These are phyloP conservation scores for Zygosaccharomyces bisporus DNA, from an alignment of 805 yeast genomes.

Conservation along the genomic window DNA sequence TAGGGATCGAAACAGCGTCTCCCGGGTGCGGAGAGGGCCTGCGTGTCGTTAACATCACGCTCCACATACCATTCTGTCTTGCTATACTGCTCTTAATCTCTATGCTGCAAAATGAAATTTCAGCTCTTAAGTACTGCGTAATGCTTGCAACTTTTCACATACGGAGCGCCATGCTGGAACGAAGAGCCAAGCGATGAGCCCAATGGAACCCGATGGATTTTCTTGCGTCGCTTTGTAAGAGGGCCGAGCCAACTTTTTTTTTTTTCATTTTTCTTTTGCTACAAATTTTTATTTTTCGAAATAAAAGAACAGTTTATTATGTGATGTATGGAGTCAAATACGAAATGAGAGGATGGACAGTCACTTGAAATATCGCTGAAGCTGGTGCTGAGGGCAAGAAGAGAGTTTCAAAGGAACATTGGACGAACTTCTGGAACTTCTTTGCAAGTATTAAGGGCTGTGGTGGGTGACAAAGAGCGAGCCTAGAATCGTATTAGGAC, in stretches of 20 bases:
- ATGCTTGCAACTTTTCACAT: conserved; percentile 2
- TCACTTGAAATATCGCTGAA: background rate
- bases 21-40: background rate
- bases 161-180: conserved; percentile 5
- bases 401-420: background rate
- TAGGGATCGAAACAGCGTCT: background rate
- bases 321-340: background rate
- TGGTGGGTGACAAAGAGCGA: too few species aligned
- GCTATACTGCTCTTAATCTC: conserved; percentile 5
- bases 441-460: too few species aligned
- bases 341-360: conserved; percentile 1
- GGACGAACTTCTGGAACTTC: background rate
- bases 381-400: background rate
- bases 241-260: background rate
- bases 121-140: conserved; percentile 5
- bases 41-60: background rate
- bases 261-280: too few species aligned
- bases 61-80: conserved; percentile 7
- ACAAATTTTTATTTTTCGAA: too few species aligned
- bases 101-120: conserved; percentile 1
- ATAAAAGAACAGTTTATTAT: too few species aligned
- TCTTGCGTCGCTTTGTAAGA: conserved; percentile 6
- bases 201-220: conserved; percentile 6
- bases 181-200: conserved; percentile 7
- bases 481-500: too few species aligned